A percentile compares a stretch with the other conserved stretches of the same genome.
Conservation (phyloP, 768 basidiomycete species). For the Boletus bicolor region DNA sequence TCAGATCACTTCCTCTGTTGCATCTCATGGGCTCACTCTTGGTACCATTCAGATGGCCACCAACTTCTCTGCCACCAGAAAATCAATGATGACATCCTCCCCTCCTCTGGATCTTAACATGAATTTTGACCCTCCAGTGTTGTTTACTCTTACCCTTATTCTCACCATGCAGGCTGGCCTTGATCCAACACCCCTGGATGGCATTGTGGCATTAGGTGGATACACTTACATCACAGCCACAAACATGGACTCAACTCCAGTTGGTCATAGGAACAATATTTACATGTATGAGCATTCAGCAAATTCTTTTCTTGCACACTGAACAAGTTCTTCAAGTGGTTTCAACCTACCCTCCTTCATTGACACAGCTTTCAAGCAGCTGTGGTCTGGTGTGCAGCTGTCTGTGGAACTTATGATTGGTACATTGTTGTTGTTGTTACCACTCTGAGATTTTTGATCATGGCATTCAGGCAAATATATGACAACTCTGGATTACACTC, state of each 20-base stretch:
- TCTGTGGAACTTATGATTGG: constrained; percentile 57
- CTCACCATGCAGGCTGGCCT: constrained; percentile 64
- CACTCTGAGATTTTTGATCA: constrained; percentile 1
- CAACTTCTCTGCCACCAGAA: constrained; percentile 51
- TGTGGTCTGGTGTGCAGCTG: constrained; percentile 59
- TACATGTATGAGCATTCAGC: constrained; percentile 44
- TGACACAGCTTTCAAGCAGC: constrained; percentile 60
- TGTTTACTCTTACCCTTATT: constrained; percentile 69
- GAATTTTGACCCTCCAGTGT: constrained; percentile 63
- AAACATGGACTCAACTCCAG: constrained; percentile 32
- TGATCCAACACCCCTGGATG: constrained; percentile 58
- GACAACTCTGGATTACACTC: constrained; percentile 61
- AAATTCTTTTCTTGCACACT: neutral
- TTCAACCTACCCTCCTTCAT: constrained; percentile 65
- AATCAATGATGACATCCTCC: constrained; percentile 52
- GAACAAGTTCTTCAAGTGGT: constrained; percentile 35
- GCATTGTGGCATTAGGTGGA: constrained; percentile 65
- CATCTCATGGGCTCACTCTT: constrained; percentile 56
- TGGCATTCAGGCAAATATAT: constrained; percentile 52
- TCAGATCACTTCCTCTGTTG: constrained; percentile 56
- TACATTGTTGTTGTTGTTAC: constrained; percentile 14
- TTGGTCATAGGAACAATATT: constrained; percentile 41
- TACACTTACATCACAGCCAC: constrained; percentile 47
- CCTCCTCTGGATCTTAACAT: constrained; percentile 58
- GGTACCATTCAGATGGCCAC: constrained; percentile 56